phyloP scores from a whole-genome alignment of 352 stramenopile genomes.

The Phytopythium boreale region DNA sequence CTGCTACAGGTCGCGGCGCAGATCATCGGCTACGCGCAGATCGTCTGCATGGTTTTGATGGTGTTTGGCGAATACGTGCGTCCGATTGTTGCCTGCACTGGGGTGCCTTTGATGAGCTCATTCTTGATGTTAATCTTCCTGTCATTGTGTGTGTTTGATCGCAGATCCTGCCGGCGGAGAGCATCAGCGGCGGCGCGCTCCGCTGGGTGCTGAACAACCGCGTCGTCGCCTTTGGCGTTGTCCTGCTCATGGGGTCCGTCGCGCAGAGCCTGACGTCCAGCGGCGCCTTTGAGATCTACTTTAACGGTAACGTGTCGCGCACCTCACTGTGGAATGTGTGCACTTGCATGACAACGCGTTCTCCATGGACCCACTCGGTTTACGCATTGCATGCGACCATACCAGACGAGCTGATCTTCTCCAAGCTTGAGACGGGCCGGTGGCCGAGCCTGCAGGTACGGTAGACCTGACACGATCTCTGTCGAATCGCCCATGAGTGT shows the following conservation, averaged over 20 bases:
- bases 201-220: constrained; percentile 74
- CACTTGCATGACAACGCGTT: not conserved
- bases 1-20: constrained; percentile 33
- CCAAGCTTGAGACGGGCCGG: constrained; percentile 55
- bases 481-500: not conserved
- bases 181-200: constrained; percentile 43
- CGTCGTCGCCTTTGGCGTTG: constrained; percentile 59
- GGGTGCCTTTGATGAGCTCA: not conserved
- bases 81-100: not conserved
- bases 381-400: too few relatives aligned
- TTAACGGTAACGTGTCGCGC: constrained; percentile 47
- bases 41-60: constrained; percentile 53
- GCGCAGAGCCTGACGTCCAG: constrained; percentile 64
- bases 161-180: constrained; percentile 52
- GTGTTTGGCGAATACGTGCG: constrained; percentile 63
- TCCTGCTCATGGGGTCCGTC: constrained; percentile 58
- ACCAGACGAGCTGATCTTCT: constrained; percentile 71
- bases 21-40: constrained; percentile 44
- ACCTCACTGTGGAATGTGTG: not conserved
- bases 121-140: not conserved
- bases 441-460: constrained; percentile 77
- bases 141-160: not conserved
- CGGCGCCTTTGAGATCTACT: constrained; percentile 81
- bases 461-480: too few relatives aligned
- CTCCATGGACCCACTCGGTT: not conserved